These are phyloP conservation scores for Gaertneriomyces sp. DNA, from an alignment of 192 early-diverging fungal genomes.

Conservation along the genomic window DNA sequence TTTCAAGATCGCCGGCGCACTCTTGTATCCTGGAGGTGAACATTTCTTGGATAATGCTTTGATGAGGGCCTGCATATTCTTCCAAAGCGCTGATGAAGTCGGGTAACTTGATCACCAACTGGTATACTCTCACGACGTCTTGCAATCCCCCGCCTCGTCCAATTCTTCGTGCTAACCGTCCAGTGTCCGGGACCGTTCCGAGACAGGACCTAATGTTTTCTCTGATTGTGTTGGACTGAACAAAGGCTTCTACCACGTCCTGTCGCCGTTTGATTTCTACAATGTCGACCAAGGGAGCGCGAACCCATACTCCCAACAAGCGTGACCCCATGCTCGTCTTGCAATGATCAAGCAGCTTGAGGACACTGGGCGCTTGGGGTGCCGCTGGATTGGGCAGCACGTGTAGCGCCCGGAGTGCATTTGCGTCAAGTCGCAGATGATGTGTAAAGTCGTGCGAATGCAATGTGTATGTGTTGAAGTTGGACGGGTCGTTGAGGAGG, in stretches of 20 bases:
- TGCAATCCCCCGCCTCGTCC: neutral
- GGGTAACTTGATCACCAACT: slow-evolving; percentile 72
- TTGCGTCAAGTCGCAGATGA: slow-evolving; percentile 88
- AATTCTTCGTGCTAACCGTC: no score
- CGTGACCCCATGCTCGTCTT: slow-evolving; percentile 84
- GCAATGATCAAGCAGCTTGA: slow-evolving; percentile 67
- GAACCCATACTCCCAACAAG: slow-evolving; percentile 85
- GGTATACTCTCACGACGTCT: slow-evolving; percentile 88
- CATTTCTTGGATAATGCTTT: slow-evolving; percentile 48
- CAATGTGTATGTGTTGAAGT: slow-evolving; percentile 74
- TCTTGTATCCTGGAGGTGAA: slow-evolving; percentile 26
- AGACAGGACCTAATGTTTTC: no score
- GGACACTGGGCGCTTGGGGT: no score
- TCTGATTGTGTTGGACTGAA: no score
- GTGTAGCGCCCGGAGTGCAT: slow-evolving; percentile 84
- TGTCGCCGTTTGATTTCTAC: slow-evolving; percentile 37
- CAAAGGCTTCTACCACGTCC: no score
- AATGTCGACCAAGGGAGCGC: slow-evolving; percentile 78
- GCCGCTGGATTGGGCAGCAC: slow-evolving; percentile 58
- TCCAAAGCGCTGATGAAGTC: slow-evolving; percentile 56
- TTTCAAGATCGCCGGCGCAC: slow-evolving; percentile 53
- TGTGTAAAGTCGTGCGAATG: slow-evolving; percentile 73
- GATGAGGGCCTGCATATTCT: slow-evolving; percentile 32
- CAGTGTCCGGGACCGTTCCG: no score
- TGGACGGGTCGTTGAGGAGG: slow-evolving; percentile 72